Conservation (phyloP, 208 protist species). For the Wallacemonas collosoma region DNA sequence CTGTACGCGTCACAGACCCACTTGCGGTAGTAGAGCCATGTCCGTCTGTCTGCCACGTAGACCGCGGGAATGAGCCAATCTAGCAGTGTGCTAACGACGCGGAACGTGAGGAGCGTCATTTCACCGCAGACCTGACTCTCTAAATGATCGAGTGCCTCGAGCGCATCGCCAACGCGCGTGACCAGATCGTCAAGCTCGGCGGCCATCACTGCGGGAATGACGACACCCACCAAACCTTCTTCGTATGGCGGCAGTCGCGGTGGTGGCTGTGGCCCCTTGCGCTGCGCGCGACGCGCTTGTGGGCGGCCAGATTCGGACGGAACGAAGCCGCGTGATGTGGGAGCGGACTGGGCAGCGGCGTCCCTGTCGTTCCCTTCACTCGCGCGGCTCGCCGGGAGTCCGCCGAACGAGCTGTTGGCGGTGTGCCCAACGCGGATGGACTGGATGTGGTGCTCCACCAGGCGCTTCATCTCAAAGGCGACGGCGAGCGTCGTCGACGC, state of each 20-base stretch:
- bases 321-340: too few relatives aligned
- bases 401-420: conserved; percentile 23
- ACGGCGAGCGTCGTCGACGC: conserved; percentile 13
- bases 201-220: conserved; percentile 28
- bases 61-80: conserved; percentile 83
- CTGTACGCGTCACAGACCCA: conserved; percentile 85
- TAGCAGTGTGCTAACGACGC: conserved; percentile 68
- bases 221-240: conserved; percentile 1
- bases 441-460: conserved; percentile 15
- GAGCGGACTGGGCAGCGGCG: too few relatives aligned
- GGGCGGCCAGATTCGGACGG: too few relatives aligned
- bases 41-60: conserved; percentile 50
- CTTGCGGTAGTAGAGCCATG: conserved; percentile 77
- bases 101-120: conserved; percentile 74
- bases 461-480: conserved; percentile 9
- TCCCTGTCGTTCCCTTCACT: not conserved
- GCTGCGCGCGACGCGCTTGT: not conserved
- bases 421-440: not conserved
- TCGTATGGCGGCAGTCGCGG: not conserved
- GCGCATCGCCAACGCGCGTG: conserved; percentile 24
- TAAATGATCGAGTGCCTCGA: conserved; percentile 27
- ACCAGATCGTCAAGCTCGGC: conserved; percentile 35
- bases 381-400: not conserved
- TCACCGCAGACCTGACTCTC: conserved; percentile 70
- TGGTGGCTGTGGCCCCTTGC: conserved; percentile 13